These are phyloP conservation scores for Endotrypanum monterogeii DNA, from an alignment of 208 protist species.

Conservation along the genomic window DNA sequence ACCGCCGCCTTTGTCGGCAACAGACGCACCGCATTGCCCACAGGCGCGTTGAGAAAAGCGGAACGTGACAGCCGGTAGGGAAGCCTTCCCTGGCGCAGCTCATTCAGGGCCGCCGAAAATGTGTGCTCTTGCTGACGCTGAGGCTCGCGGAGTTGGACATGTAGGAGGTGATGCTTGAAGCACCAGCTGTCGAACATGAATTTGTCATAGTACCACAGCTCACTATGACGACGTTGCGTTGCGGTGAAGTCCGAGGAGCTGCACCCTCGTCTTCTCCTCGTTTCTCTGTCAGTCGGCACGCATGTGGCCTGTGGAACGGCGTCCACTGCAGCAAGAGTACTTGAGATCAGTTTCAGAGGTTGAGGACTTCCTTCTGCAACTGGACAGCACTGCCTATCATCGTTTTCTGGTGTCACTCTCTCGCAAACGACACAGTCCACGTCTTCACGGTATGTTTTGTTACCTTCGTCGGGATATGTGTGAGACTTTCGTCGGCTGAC, in stretches of 20 bases:
- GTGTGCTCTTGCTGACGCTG: constrained; percentile 52
- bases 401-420: not conserved
- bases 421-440: not conserved
- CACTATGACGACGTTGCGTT: not conserved
- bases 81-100: constrained; percentile 62
- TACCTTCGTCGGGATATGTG: too few relatives aligned
- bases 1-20: constrained; percentile 65
- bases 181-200: constrained; percentile 72
- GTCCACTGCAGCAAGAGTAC: not conserved
- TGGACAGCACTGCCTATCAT: not conserved
- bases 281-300: not conserved
- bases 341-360: not conserved
- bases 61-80: constrained; percentile 65
- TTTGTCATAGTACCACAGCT: constrained; percentile 40
- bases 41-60: constrained; percentile 51
- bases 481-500: not conserved
- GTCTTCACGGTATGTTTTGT: not conserved
- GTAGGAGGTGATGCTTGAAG: constrained; percentile 65
- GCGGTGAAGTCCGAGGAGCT: not conserved
- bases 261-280: not conserved
- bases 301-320: not conserved
- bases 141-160: constrained; percentile 57
- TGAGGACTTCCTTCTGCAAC: not conserved
- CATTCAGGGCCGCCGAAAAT: constrained; percentile 68
- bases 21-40: constrained; percentile 68